These are phyloP conservation scores for Aspergillus phoenicis DNA, from an alignment of 2,329 filamentous ascomycete genomes.

Conservation along the genomic window DNA sequence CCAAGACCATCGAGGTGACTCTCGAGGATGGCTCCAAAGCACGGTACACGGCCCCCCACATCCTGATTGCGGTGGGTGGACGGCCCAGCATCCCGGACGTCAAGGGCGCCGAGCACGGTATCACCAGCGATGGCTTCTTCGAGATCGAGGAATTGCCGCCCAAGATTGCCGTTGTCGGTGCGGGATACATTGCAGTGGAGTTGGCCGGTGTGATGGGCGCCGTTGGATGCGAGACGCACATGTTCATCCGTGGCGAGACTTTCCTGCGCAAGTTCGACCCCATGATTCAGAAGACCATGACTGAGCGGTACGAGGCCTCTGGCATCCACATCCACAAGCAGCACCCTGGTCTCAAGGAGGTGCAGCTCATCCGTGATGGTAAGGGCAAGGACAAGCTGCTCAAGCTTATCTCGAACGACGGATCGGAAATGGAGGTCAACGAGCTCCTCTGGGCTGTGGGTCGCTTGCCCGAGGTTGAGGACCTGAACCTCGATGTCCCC, in stretches of 20 bases:
- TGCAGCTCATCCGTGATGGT: slow-evolving; percentile 48
- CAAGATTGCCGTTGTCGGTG: slow-evolving; percentile 54
- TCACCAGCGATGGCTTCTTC: slow-evolving; percentile 57
- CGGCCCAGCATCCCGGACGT: slow-evolving; percentile 49
- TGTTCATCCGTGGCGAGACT: slow-evolving; percentile 53
- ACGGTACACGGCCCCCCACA: slow-evolving; percentile 49
- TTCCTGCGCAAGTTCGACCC: slow-evolving; percentile 57
- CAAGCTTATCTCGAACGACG: slow-evolving; percentile 47
- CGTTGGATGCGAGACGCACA: slow-evolving; percentile 53
- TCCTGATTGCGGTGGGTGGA: slow-evolving; percentile 53
- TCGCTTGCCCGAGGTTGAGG: slow-evolving; percentile 48
- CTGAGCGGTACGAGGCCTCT: slow-evolving; percentile 52
- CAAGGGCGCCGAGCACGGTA: slow-evolving; percentile 52
- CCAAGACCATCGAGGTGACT: slow-evolving; percentile 49
- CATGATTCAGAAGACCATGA: slow-evolving; percentile 57
- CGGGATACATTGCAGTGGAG: slow-evolving; percentile 56
- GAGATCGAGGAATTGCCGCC: slow-evolving; percentile 53
- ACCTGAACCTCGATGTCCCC: slow-evolving; percentile 44
- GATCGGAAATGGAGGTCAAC: slow-evolving; percentile 49
- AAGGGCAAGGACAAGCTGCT: slow-evolving; percentile 52
- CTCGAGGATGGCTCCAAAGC: slow-evolving; percentile 46
- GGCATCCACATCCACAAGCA: slow-evolving; percentile 53
- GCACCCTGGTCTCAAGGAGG: slow-evolving; percentile 51
- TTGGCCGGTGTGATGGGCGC: slow-evolving; percentile 55
- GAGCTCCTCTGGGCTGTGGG: slow-evolving; percentile 57